Evolutionary conservation across 441 rosid genomes (phyloP).

Genomic region (Arabidopsis lyrata): DNA sequence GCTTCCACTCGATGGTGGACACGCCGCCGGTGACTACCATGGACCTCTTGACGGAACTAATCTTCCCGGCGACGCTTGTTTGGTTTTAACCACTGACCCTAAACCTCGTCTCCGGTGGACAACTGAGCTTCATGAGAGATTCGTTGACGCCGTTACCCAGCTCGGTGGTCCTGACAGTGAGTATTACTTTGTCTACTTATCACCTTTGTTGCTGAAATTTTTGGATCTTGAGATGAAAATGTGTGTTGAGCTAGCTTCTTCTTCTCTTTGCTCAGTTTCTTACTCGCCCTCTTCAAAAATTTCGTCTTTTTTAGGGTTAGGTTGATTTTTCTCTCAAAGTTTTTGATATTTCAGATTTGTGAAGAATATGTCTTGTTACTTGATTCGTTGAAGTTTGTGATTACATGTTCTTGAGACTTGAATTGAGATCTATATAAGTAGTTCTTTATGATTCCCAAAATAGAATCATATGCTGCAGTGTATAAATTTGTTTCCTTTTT

Average conservation of each 20-base stretch:
- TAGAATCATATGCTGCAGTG: neutral
- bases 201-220: constrained; percentile 5
- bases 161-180: constrained; percentile 97
- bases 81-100: constrained; percentile 93
- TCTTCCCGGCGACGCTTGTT: constrained; percentile 82
- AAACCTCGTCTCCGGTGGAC: constrained; percentile 99
- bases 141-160: constrained; percentile 92
- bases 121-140: constrained; percentile 92
- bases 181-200: constrained; percentile 31
- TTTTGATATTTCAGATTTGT: neutral
- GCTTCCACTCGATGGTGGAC: constrained; percentile 66
- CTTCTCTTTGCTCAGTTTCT: neutral
- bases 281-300: neutral
- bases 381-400: neutral
- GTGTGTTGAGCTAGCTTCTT: constrained; percentile 22
- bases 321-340: constrained; percentile 1
- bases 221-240: constrained; percentile 42
- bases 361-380: neutral
- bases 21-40: constrained; percentile 59
- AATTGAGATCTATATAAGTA: neutral
- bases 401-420: neutral
- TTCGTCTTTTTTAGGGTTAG: neutral
- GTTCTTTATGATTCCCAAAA: neutral
- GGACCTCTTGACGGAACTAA: constrained; percentile 73
- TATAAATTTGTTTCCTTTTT: constrained; percentile 15